Evolutionary conservation across 129 eudicot species (phyloP).

Genomic region (Helianthus annuus): HanXRQr2.0-SUNRISE NC_035438.2:114250109-114250608

Average conservation of each 20-base stretch:
- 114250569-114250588: slow-evolving; percentile 33
- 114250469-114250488: slow-evolving; percentile 46
- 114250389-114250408: slow-evolving; percentile 84
- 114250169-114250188: slow-evolving; percentile 90
- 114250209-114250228: slow-evolving; percentile 89
- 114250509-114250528: slow-evolving; percentile 64
- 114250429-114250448: slow-evolving; percentile 51
- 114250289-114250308: slow-evolving; percentile 73
- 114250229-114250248: slow-evolving; percentile 59
- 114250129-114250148: slow-evolving; percentile 87
- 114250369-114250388: slow-evolving; percentile 87
- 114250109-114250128: slow-evolving; percentile 73
- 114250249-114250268: slow-evolving; percentile 58
- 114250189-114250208: slow-evolving; percentile 89
- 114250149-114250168: slow-evolving; percentile 92
- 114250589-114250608: no score
- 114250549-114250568: slow-evolving; percentile 98
- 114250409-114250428: slow-evolving; percentile 69
- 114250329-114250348: slow-evolving; percentile 71
- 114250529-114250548: slow-evolving; percentile 69
- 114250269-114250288: slow-evolving; percentile 44
- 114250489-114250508: slow-evolving; percentile 44
- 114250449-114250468: slow-evolving; percentile 54
- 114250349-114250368: slow-evolving; percentile 78
- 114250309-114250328: slow-evolving; percentile 85